A percentile compares a stretch with the other conserved stretches of the same genome.
Conservation (phyloP, 2,329 filamentous ascomycete species). For the Daldinia sp. region DNA sequence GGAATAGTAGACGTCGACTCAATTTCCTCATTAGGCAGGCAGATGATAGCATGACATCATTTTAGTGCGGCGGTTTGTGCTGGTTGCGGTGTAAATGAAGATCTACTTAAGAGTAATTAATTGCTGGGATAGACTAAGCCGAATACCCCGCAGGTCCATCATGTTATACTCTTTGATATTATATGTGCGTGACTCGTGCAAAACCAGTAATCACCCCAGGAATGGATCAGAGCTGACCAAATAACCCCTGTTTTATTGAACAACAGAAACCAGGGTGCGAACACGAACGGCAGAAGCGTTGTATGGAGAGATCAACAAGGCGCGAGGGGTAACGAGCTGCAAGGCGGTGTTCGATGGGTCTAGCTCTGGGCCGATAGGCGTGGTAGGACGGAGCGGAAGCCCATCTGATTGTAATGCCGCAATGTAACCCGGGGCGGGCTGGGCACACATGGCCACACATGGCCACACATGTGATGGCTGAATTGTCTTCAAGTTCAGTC, state of each 20-base stretch:
- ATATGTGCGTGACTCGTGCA: slow-evolving; percentile 45
- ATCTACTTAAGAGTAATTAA: slow-evolving; percentile 40
- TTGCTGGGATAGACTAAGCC: slow-evolving; percentile 24
- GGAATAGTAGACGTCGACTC: slow-evolving; percentile 30
- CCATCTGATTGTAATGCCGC: slow-evolving; percentile 35
- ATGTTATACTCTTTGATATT: slow-evolving; percentile 19
- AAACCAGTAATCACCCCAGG: slow-evolving; percentile 43
- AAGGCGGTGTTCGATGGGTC: slow-evolving; percentile 27
- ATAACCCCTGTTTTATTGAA: slow-evolving; percentile 41
- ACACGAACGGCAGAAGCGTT: slow-evolving; percentile 18
- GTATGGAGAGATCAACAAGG: slow-evolving; percentile 34
- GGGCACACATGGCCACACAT: neutral
- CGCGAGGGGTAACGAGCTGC: slow-evolving; percentile 40
- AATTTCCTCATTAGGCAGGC: slow-evolving; percentile 36
- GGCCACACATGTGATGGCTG: slow-evolving; percentile 22
- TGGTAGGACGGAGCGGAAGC: slow-evolving; percentile 24
- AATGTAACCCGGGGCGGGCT: slow-evolving; percentile 27
- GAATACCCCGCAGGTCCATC: slow-evolving; percentile 30
- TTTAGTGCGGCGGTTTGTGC: slow-evolving; percentile 15
- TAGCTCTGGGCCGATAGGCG: slow-evolving; percentile 27
- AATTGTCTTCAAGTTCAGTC: slow-evolving; percentile 25
- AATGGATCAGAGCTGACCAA: slow-evolving; percentile 37
- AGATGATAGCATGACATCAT: slow-evolving; percentile 35
- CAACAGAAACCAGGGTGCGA: slow-evolving; percentile 27
- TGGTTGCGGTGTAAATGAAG: slow-evolving; percentile 36